Evolutionary conservation across 768 basidiomycete species (phyloP).

Genomic region (Boletus edulis): DNA sequence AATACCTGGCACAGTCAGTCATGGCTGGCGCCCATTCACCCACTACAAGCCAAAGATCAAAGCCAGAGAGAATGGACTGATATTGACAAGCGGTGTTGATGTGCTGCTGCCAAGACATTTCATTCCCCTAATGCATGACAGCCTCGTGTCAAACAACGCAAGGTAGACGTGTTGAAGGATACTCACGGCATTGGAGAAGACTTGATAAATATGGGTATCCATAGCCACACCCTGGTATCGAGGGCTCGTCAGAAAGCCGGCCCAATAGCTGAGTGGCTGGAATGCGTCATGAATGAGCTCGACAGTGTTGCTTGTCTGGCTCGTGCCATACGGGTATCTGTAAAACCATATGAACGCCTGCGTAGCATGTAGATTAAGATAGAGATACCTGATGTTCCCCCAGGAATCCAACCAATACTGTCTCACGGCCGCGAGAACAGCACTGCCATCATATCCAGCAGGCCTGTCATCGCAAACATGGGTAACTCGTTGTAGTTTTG

Average conservation of each 20-base stretch:
- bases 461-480: slow-evolving; percentile 45
- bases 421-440: slow-evolving; percentile 46
- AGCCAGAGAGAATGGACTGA: slow-evolving; percentile 43
- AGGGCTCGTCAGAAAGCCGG: slow-evolving; percentile 54
- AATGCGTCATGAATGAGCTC: slow-evolving; percentile 79
- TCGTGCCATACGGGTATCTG: slow-evolving; percentile 42
- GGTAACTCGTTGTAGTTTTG: background rate
- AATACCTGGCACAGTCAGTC: slow-evolving; percentile 58
- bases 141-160: background rate
- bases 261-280: slow-evolving; percentile 70
- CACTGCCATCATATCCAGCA: slow-evolving; percentile 60
- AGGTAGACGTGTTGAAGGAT: background rate
- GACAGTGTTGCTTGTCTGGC: slow-evolving; percentile 53
- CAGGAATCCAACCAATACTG: slow-evolving; percentile 78
- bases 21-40: slow-evolving; percentile 85
- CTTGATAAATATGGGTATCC: slow-evolving; percentile 79
- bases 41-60: slow-evolving; percentile 77
- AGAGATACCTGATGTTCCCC: slow-evolving; percentile 60
- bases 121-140: slow-evolving; percentile 41
- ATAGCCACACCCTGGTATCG: slow-evolving; percentile 65
- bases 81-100: slow-evolving; percentile 57
- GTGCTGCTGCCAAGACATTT: slow-evolving; percentile 50
- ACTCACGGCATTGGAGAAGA: slow-evolving; percentile 61
- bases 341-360: slow-evolving; percentile 2
- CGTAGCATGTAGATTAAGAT: background rate